A percentile compares a stretch with the other conserved stretches of the same genome.
phyloP scores from a whole-genome alignment of 2,329 filamentous ascomycete genomes.

The Sclerotinia borealis region DNA sequence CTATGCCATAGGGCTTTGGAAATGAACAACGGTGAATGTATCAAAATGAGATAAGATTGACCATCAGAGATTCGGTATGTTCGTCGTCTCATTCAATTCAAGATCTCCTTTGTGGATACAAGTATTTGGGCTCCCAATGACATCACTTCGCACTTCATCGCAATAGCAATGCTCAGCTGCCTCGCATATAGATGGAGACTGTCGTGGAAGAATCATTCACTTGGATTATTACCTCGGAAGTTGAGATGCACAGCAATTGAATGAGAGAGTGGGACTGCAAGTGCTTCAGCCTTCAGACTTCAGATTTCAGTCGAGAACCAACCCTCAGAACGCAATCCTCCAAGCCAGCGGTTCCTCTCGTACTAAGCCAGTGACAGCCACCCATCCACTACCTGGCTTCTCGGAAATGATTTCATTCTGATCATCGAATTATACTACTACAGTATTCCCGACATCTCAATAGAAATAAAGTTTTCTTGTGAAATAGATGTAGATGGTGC shows the following conservation, averaged over 20 bases:
- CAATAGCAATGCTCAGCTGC: background rate
- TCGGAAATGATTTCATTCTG: background rate
- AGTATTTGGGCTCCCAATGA: background rate
- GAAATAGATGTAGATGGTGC: background rate
- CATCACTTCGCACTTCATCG: background rate
- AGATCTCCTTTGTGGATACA: too few relatives aligned
- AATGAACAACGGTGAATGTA: too few relatives aligned
- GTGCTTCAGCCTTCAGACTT: background rate
- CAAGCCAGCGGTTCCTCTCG: too few relatives aligned
- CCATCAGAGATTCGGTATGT: too few relatives aligned
- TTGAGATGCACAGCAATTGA: background rate
- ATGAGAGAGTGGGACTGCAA: background rate
- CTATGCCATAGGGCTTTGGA: too few relatives aligned
- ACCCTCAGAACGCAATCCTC: too few relatives aligned
- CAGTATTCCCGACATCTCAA: background rate
- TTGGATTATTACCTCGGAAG: background rate
- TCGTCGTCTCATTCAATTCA: too few relatives aligned
- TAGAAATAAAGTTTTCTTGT: background rate
- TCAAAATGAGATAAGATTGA: too few relatives aligned
- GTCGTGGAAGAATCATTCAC: background rate
- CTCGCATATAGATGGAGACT: background rate
- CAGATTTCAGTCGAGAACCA: too few relatives aligned
- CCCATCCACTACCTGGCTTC: background rate
- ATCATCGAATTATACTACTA: background rate
- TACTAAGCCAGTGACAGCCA: too few relatives aligned